Conservation (phyloP, 495 filamentous ascomycete genomes). For the Penicillium fimorum region DNA sequence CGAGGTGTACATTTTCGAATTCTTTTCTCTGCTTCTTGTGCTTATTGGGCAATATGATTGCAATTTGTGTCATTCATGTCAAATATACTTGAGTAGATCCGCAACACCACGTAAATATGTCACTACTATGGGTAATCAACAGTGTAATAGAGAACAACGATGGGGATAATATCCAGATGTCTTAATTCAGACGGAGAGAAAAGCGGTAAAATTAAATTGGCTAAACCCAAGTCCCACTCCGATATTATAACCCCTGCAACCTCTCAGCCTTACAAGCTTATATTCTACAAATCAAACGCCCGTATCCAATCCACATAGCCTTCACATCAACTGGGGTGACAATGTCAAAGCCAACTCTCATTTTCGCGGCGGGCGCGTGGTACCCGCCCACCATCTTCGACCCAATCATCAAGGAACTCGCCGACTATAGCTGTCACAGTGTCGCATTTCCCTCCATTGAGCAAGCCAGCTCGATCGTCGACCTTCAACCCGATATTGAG, state of each 20-base stretch:
- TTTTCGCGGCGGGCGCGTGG: constrained; percentile 41
- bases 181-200: not conserved
- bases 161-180: not conserved
- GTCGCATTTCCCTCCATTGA: constrained; percentile 37
- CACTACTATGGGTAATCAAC: not conserved
- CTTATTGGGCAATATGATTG: not conserved
- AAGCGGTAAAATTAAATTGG: not conserved
- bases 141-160: not conserved
- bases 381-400: constrained; percentile 35
- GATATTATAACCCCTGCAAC: not conserved
- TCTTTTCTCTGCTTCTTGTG: not conserved
- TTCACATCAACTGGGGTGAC: not conserved
- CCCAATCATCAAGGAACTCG: constrained; percentile 25
- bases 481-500: constrained; percentile 33
- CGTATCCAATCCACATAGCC: not conserved
- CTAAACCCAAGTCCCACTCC: not conserved
- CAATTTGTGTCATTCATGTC: not conserved
- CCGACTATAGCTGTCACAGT: constrained; percentile 25
- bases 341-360: constrained; percentile 35
- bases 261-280: not conserved
- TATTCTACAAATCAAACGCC: not conserved
- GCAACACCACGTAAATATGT: not conserved
- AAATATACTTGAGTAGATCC: not conserved
- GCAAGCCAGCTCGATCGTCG: constrained; percentile 23
- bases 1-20: not conserved